Evolutionary conservation across 768 basidiomycete species (phyloP), one percentile per base, ranked within the genome.

Genomic region (Agrocybe chaxingu): DNA sequence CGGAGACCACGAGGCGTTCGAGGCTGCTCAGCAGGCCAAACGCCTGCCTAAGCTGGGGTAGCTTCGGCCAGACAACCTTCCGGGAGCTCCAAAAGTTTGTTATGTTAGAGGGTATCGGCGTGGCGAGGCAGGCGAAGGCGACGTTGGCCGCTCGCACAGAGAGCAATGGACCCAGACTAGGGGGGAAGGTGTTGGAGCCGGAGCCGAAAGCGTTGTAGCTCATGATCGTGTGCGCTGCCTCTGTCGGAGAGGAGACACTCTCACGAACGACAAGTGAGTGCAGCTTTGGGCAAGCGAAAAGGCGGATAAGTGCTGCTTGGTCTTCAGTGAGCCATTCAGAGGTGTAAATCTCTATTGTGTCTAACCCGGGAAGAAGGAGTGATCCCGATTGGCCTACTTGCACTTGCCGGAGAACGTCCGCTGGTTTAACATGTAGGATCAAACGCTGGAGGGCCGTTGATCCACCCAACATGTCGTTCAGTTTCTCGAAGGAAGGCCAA

Each of bases 301-400:
- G 35, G 16, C 56, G 59, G 31, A 64, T 53, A 16, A 69, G 53
- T 1, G 52, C 43, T 0, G 60, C 54, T 10, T 68, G 56, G 29
- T 57, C 51, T n/a, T 40, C 35, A 13, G 67, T 56, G 10, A 69
- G 56, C 63, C 69, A 63, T 57, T 69, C 66, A 2, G 69, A 66
- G 8, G 67, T 67, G 45, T 62, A 57, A 6, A 69, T 50, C 10
- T 59, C 51, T 13, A 66, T 53, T 8, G 29, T 36, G 16, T 57
- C 60, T 36, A 70, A 49, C 3, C 59, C 56, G 11, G 69, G 66
- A 3, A 70, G 60, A 12, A 52, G 41, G 30, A 69, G 56, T 18
- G 53, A 31, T 11, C 18, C 8, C 4, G 24, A 35, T 9, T 54
- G 47, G 4, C 54, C 47, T 1, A 45, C 34, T 30, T 38, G 54